Base-by-base conservation (phyloP, 768 basidiomycete genomes). In the Cystofilobasidium bisporidii region DNA sequence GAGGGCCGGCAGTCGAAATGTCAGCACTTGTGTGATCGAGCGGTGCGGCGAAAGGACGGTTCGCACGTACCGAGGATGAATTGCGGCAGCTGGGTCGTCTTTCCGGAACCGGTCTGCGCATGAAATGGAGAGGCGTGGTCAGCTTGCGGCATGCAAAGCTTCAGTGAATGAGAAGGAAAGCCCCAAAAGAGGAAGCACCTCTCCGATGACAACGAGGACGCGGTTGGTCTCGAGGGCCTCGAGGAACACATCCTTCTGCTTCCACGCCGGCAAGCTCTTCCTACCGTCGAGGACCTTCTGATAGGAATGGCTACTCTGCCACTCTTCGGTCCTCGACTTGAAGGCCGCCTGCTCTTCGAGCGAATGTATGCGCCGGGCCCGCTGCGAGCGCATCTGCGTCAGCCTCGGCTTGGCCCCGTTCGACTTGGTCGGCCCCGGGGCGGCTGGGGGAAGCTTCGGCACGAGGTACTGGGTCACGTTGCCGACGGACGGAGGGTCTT, bases 51-150 rank as follows among this genome's bases (percentile, higher is more conserved):
- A 50, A 33, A 22, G 38, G 24, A 24, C 2, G 26, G 43, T 24
- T 14, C 0, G 17, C 45, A 30, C 30, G 28, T 14, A 68, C 66
- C 67, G 57, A 96, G 79, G 63, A 97, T 85, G 72, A 90, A 93
- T 71, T 93, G 89, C 18, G 93, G 92, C 10, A 93, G 87, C 86
- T 92, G 90, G 0, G 90, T 92, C 2, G 90, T 92, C 77, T 97
- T 97, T 32, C 92, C 92, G 61, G 87, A 90, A 59, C 92, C 88
- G 82, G 73, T 69, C 67, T 77, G 43, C 15, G 36, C 24, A 18
- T 28, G 18, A 26, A 5, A 26, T 4, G 22, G 11, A 18, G n/a
- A 28, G 22, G n/a, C n/a, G n/a, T n/a, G n/a, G n/a, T n/a, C n/a
- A n/a, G n/a, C n/a, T n/a, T n/a, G n/a, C n/a, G n/a, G n/a, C n/a